phyloP scores from a whole-genome alignment of 495 filamentous ascomycete species.

The Alectoria sarmentosa region DNA sequence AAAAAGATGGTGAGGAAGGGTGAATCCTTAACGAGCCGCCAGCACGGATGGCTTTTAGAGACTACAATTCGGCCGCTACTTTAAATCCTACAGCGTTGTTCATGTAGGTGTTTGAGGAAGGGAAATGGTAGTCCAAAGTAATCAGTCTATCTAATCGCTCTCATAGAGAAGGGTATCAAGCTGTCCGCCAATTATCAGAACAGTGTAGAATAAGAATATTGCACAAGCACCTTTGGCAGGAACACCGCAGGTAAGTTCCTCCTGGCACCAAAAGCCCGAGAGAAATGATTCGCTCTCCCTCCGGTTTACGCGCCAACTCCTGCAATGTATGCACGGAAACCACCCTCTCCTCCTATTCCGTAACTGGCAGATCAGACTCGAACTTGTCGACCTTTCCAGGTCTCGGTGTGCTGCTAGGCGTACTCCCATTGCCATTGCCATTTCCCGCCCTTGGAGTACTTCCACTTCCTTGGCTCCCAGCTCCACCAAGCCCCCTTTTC shows the following conservation, averaged over 20 bases:
- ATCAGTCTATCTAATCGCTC: neutral
- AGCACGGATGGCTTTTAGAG: neutral
- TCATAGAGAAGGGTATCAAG: conserved; percentile 19
- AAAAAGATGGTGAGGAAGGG: neutral
- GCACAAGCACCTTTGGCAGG: neutral
- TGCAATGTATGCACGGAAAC: conserved; percentile 8
- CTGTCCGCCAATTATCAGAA: conserved; percentile 2
- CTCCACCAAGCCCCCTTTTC: conserved; percentile 47
- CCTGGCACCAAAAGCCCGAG: neutral
- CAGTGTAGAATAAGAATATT: conserved; percentile 6
- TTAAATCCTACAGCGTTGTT: neutral
- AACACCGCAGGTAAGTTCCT: neutral
- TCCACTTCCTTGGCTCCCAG: conserved; percentile 15
- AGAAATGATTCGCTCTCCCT: neutral
- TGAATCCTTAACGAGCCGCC: neutral
- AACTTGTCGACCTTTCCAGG: conserved; percentile 8
- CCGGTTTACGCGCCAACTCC: neutral
- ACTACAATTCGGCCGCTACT: neutral
- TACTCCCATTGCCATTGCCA: conserved; percentile 8
- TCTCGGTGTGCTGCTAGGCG: conserved; percentile 17
- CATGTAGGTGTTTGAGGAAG: neutral
- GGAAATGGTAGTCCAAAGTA: neutral
- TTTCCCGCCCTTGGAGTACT: conserved; percentile 15
- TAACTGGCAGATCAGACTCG: conserved; percentile 1
- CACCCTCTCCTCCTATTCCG: neutral